Conservation (phyloP, 495 filamentous ascomycete genomes). For the Lasiosphaeria miniovina region DNA sequence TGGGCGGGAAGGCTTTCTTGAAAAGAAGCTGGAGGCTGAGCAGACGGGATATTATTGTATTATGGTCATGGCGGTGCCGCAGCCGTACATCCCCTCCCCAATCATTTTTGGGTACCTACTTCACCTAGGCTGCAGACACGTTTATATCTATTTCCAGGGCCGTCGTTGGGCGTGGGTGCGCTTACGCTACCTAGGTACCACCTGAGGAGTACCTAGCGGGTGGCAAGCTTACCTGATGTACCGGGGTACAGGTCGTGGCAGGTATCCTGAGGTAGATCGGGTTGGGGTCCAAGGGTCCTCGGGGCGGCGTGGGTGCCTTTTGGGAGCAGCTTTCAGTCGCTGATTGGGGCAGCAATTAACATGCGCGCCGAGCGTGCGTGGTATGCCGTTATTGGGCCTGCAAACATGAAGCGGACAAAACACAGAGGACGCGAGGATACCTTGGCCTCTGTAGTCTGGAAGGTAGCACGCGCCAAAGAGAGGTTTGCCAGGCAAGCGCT, state of each 20-base stretch:
- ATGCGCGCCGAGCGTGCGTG: slow-evolving; percentile 26
- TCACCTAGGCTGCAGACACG: slow-evolving; percentile 17
- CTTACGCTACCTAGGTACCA: too few species aligned
- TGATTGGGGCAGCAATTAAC: slow-evolving; percentile 33
- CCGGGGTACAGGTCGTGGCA: slow-evolving; percentile 18
- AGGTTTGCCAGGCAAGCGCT: too few species aligned
- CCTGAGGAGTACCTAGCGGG: not conserved
- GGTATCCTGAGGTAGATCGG: slow-evolving; percentile 21
- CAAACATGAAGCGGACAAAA: slow-evolving; percentile 12
- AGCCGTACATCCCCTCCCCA: slow-evolving; percentile 16
- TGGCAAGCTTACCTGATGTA: slow-evolving; percentile 8
- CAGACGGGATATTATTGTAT: slow-evolving; percentile 1
- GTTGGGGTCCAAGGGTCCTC: slow-evolving; percentile 15
- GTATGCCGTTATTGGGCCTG: slow-evolving; percentile 29
- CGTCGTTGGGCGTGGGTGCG: slow-evolving; percentile 13
- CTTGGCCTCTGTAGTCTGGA: too few species aligned
- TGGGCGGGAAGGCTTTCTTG: slow-evolving; percentile 3
- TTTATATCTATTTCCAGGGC: slow-evolving; percentile 25
- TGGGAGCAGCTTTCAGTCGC: slow-evolving; percentile 9
- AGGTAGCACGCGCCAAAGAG: too few species aligned
- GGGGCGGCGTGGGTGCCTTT: slow-evolving; percentile 15
- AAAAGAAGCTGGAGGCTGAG: slow-evolving; percentile 10
- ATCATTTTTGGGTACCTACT: slow-evolving; percentile 9
- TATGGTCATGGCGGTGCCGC: slow-evolving; percentile 16
- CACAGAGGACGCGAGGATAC: not conserved